Evolutionary conservation across 108 stramenopile genomes (phyloP).

Genomic region (Conticribra guillardii): DNA sequence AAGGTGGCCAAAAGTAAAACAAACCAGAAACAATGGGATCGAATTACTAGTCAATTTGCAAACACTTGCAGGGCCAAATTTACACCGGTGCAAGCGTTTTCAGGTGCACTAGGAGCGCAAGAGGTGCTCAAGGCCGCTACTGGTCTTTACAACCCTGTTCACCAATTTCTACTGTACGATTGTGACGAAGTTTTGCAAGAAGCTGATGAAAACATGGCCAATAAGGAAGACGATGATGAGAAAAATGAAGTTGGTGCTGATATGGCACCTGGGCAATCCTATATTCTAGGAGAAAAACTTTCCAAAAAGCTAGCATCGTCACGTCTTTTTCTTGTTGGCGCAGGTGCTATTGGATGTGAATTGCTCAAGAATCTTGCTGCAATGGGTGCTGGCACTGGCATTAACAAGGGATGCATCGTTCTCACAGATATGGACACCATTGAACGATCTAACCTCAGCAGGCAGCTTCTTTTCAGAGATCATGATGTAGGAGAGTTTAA

Average conservation of each 20-base stretch:
- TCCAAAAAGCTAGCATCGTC: constrained; percentile 50
- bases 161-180: constrained; percentile 88
- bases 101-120: constrained; percentile 85
- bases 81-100: constrained; percentile 75
- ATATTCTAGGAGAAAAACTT: constrained; percentile 66
- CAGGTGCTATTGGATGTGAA: constrained; percentile 99
- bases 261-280: constrained; percentile 30
- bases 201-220: neutral
- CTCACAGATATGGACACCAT: constrained; percentile 99
- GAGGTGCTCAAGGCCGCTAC: constrained; percentile 86
- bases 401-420: constrained; percentile 54
- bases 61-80: constrained; percentile 74
- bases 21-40: constrained; percentile 19
- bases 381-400: constrained; percentile 75
- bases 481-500: constrained; percentile 87
- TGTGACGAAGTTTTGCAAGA: constrained; percentile 81
- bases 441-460: constrained; percentile 97
- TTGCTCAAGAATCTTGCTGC: constrained; percentile 96
- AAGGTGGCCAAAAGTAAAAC: constrained; percentile 20
- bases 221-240: constrained; percentile 13
- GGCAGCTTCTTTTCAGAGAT: constrained; percentile 95
- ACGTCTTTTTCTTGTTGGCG: constrained; percentile 95
- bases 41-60: constrained; percentile 48
- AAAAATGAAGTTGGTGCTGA: neutral
- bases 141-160: constrained; percentile 85